Evolutionary conservation across 1,284 basidiomycete genomes (phyloP), one percentile per base, ranked within the genome.

Genomic region (Chiua sp.): DNA sequence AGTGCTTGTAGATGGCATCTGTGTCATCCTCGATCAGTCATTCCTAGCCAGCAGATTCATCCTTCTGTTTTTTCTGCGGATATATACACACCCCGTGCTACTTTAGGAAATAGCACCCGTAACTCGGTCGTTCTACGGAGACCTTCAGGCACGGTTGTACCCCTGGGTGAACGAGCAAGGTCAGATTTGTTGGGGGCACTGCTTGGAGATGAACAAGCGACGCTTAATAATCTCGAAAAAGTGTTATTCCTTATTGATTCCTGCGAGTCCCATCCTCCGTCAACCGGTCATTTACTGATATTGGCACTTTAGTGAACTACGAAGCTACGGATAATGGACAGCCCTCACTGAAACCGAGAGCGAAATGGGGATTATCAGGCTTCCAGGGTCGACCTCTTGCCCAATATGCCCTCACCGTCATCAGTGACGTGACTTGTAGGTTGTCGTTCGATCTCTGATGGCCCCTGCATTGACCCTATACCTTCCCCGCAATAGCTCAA

Each of bases 41-140:
- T 70, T 30, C 67, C 67, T 8, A 16, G 28, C 7, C 67, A 68
- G 53, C 51, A 53, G 7, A 53, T 70, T 18, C 67, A 70, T 37
- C 20, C 33, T 0, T 68, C 67, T 2, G 32, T 61, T 23, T 51
- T 59, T 16, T 52, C 32, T n/a, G 50, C 44, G 3, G 28, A 56
- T 15, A 42, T 42, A 7, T 67, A 68, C 48, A 50, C 30, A n/a
- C 68, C 68, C 15, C 26, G 26, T 13, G 68, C 67, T 2, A 54
- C 46, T 20, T 50, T 65, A 5, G 35, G 37, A n/a, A 11, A 55
- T 18, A 28, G 48, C 4, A 3, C 63, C 18, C 13, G 18, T 18
- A 55, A 65, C n/a, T 53, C 63, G 22, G 11, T 18, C 6, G 20
- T 30, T 3, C 26, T 32, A 11, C 20, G 16, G 30, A 35, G 3